Evolutionary conservation across 2,329 filamentous ascomycete genomes (phyloP).

Genomic region (Thielaviopsis populi): DNA sequence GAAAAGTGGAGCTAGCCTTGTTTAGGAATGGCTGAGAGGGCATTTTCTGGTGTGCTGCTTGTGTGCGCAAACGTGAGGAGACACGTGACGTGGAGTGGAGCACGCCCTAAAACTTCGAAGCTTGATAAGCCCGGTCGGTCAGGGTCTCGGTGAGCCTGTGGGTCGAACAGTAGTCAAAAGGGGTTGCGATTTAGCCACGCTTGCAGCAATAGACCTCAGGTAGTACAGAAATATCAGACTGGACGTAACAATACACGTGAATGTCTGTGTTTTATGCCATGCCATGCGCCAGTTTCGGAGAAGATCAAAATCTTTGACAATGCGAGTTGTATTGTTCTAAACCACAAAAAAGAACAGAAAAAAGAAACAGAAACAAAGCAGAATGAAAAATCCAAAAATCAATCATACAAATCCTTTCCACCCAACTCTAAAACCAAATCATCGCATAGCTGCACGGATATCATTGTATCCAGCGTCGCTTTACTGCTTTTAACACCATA

Average conservation of each 20-base stretch:
- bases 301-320: background rate
- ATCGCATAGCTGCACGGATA: background rate
- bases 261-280: background rate
- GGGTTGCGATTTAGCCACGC: background rate
- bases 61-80: conserved; percentile 15
- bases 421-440: background rate
- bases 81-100: conserved; percentile 16
- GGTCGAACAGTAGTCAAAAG: background rate
- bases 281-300: background rate
- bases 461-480: background rate
- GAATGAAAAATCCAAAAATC: background rate
- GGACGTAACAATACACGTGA: no score
- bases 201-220: background rate
- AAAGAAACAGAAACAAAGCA: background rate
- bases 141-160: background rate
- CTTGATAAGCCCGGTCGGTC: background rate
- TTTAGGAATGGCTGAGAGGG: conserved; percentile 15
- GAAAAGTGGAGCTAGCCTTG: conserved; percentile 14
- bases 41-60: conserved; percentile 14
- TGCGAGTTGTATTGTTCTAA: background rate
- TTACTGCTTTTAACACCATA: background rate
- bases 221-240: background rate
- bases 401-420: background rate
- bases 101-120: conserved; percentile 12
- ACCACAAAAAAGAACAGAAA: background rate